Evolutionary conservation across 2,329 filamentous ascomycete genomes (phyloP).

Genomic region (Zasmidium cellare): DNA sequence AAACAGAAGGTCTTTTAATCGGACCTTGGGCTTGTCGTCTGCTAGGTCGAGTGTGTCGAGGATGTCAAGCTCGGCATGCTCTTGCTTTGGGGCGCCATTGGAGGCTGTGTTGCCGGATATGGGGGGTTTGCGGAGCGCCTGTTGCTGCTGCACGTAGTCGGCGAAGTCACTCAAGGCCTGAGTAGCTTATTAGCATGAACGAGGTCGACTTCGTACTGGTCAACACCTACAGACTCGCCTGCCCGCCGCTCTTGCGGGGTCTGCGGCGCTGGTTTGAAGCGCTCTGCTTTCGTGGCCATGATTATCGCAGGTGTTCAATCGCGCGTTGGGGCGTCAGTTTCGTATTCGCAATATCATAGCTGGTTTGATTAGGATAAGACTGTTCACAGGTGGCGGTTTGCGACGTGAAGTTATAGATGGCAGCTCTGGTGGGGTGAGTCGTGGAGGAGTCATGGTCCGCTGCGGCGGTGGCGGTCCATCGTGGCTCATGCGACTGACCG

Average conservation of each 20-base stretch:
- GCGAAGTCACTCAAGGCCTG: constrained; percentile 91
- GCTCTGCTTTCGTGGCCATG: constrained; percentile 36
- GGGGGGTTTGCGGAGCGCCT: constrained; percentile 62
- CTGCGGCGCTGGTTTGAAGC: constrained; percentile 44
- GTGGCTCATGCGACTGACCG: no score
- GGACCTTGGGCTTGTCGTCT: constrained; percentile 67
- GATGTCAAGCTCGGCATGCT: constrained; percentile 87
- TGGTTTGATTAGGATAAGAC: not conserved
- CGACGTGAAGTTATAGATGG: not conserved
- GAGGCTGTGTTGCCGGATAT: constrained; percentile 25
- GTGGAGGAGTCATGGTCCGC: not conserved
- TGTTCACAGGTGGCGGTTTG: not conserved
- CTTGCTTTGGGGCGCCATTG: constrained; percentile 54
- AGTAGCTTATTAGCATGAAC: constrained; percentile 1
- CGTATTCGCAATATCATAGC: constrained; percentile 26
- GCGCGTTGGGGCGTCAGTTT: constrained; percentile 2
- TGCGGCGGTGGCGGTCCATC: no score
- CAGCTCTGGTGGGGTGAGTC: not conserved
- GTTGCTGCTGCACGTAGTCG: constrained; percentile 95
- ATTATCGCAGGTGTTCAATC: constrained; percentile 10
- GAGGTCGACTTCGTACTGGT: not conserved
- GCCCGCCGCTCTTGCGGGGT: constrained; percentile 77
- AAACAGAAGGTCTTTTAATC: constrained; percentile 75
- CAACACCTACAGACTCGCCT: constrained; percentile 71
- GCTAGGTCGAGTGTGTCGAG: constrained; percentile 75